phyloP scores from a whole-genome alignment of 805 yeast genomes.

The Groenewaldozyma salmanticensis region DNA sequence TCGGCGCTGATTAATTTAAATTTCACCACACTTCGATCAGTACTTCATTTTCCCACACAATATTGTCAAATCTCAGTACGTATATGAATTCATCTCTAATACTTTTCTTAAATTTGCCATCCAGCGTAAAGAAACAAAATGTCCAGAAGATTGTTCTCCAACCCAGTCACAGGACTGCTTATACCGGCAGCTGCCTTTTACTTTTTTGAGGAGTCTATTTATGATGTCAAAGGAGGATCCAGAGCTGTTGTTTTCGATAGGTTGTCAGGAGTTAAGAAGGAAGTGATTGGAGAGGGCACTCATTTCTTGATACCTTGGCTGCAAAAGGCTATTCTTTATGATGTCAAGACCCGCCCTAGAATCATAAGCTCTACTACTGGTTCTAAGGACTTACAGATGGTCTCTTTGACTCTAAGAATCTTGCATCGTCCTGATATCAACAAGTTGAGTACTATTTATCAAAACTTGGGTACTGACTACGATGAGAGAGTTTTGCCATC shows the following conservation, averaged over 20 bases:
- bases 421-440: conserved; percentile 87
- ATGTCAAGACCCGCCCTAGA: conserved; percentile 90
- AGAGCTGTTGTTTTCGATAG: conserved; percentile 95
- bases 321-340: conserved; percentile 82
- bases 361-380: conserved; percentile 92
- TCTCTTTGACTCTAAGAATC: conserved; percentile 83
- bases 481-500: conserved; percentile 92
- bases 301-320: conserved; percentile 95
- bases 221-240: conserved; percentile 92
- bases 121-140: neutral
- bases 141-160: conserved; percentile 12
- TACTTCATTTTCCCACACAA: too few relatives aligned
- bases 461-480: conserved; percentile 83
- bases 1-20: neutral
- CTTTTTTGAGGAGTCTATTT: conserved; percentile 66
- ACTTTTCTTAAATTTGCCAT: too few relatives aligned
- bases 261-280: conserved; percentile 73
- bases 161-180: conserved; percentile 18
- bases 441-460: conserved; percentile 78
- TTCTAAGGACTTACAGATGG: conserved; percentile 94
- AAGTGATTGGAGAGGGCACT: conserved; percentile 94
- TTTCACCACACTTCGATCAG: neutral
- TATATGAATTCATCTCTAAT: too few relatives aligned
- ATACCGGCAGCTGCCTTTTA: conserved; percentile 31
- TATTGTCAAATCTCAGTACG: too few relatives aligned